Base-by-base conservation (phyloP, 2,329 filamentous ascomycete genomes). In the Uncinocarpus reesii region DNA sequence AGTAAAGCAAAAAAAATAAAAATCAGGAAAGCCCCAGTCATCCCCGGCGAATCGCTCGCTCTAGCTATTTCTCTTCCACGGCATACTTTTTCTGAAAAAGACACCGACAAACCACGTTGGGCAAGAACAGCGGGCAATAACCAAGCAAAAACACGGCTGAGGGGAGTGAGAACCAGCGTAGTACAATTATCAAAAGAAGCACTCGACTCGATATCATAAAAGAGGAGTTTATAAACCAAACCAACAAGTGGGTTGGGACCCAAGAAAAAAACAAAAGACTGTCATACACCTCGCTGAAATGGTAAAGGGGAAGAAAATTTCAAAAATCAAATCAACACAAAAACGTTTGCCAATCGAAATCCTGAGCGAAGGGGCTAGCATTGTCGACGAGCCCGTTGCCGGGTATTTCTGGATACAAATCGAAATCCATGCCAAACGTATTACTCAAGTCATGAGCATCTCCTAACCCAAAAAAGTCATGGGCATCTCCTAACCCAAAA, bases 311-410 rank as follows among this genome's bases (percentile, higher is more conserved):
- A n/a, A n/a, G n/a, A n/a, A n/a, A n/a, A n/a, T n/a, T n/a, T n/a
- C n/a, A n/a, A n/a, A n/a, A n/a, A n/a, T n/a, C n/a, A n/a, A n/a
- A n/a, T n/a, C n/a, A n/a, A n/a, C n/a, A n/a, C n/a, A n/a, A 63
- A 60, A 15, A 55, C 52, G 34, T 56, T 56, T 29, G n/a, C n/a
- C 63, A 58, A 35, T 62, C 62, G 28, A 56, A 18, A 38, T 53
- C 34, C 11, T 35, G 23, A 38, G 34, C 8, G 21, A 35, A 43
- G 1, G 32, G 29, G 35, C 57, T 26, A 15, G 11, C 11, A 24
- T 40, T 49, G 31, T 57, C 61, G 36, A 55, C 55, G 41, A 60
- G 42, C 1, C 47, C 47, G 47, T 55, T 56, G 7, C 55, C 49
- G 15, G 55, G 53, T 8, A 42, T 48, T 10, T 58, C 56, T 7